Conservation (phyloP, 495 filamentous ascomycete species). For the Jackrogersella multiformis region DNA sequence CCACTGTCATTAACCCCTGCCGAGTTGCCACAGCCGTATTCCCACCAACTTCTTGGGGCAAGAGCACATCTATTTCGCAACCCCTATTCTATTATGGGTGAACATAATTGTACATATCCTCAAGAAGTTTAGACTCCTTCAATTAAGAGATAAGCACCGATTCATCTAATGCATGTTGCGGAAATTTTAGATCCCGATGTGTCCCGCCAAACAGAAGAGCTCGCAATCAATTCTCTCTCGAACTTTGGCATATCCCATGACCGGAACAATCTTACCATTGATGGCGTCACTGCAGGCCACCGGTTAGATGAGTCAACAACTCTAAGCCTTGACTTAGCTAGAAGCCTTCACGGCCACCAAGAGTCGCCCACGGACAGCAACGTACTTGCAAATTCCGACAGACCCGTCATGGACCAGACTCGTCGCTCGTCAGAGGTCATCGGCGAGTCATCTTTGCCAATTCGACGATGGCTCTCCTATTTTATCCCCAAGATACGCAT, state of each 20-base stretch:
- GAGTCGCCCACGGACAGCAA: neutral
- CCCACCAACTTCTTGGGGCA: neutral
- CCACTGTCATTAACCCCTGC: neutral
- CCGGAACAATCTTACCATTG: too few relatives aligned
- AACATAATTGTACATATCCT: neutral
- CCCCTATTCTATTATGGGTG: neutral
- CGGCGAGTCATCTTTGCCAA: neutral
- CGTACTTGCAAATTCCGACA: neutral
- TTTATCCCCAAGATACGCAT: neutral
- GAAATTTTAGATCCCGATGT: neutral
- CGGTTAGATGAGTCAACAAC: too few relatives aligned
- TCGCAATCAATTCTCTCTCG: too few relatives aligned
- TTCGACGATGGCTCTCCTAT: neutral
- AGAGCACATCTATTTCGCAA: neutral
- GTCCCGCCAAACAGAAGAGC: neutral
- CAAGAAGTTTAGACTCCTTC: neutral
- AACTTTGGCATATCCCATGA: too few relatives aligned
- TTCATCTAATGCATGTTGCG: neutral
- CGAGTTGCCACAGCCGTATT: neutral
- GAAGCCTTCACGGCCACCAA: neutral
- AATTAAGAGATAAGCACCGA: neutral
- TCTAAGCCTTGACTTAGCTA: too few relatives aligned
- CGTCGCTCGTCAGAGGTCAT: neutral
- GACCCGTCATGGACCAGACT: neutral
- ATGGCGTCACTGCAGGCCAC: too few relatives aligned